Evolutionary conservation across 257 asterid genomes (phyloP).

Genomic region (Solanum clarkiae): DNA sequence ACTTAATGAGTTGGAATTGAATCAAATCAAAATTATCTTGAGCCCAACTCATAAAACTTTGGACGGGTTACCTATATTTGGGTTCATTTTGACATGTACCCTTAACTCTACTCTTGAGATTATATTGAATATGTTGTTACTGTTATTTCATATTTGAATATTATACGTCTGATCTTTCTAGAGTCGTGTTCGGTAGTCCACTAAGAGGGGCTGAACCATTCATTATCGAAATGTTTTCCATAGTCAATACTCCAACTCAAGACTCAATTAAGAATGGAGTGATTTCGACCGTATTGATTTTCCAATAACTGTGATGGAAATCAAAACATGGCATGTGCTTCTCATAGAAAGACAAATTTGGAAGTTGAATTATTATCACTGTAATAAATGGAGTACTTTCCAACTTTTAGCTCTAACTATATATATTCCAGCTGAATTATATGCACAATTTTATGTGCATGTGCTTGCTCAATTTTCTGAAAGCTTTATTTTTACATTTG

Average conservation of each 20-base stretch:
- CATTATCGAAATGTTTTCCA: background rate
- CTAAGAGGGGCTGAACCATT: background rate
- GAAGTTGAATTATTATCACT: background rate
- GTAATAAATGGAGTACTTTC: background rate
- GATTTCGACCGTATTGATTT: background rate
- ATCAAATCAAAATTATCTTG: too few relatives aligned
- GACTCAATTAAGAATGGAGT: background rate
- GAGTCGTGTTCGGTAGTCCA: background rate
- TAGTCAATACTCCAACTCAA: background rate
- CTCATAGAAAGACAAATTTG: background rate
- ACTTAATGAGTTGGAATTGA: too few relatives aligned
- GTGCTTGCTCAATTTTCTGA: background rate
- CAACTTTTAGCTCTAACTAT: background rate
- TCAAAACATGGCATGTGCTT: background rate
- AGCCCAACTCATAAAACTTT: too few relatives aligned
- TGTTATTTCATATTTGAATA: background rate
- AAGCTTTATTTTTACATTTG: background rate
- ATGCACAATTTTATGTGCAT: background rate
- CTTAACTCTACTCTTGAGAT: background rate
- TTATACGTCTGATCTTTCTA: rapidly evolving
- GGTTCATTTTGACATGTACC: too few relatives aligned
- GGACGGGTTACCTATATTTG: too few relatives aligned
- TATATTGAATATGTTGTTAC: background rate
- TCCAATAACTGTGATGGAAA: background rate
- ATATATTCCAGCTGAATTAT: background rate